These are phyloP conservation scores for Blastobotrys mokoenaii DNA, from an alignment of 805 yeast species.

Conservation along the genomic window DNA sequence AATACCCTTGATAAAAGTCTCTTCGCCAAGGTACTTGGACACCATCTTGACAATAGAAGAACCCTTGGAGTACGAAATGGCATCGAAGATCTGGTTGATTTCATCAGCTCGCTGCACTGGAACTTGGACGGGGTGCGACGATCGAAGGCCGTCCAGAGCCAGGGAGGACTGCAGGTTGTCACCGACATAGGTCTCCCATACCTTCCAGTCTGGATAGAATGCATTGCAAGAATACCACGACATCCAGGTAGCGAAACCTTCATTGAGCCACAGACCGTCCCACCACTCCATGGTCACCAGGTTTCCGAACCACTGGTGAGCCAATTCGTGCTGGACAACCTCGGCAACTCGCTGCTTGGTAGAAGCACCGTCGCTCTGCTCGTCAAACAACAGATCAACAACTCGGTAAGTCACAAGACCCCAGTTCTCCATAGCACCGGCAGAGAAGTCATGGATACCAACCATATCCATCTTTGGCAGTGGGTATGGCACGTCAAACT, in stretches of 20 bases:
- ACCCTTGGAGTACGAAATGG: conserved; percentile 75
- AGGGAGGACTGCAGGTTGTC: conserved; percentile 71
- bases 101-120: conserved; percentile 72
- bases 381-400: conserved; percentile 57
- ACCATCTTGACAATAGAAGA: conserved; percentile 73
- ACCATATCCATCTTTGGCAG: conserved; percentile 74
- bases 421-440: conserved; percentile 92
- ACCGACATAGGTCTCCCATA: conserved; percentile 68
- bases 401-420: conserved; percentile 67
- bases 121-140: conserved; percentile 76
- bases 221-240: conserved; percentile 62
- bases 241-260: conserved; percentile 86
- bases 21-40: conserved; percentile 60
- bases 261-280: conserved; percentile 87
- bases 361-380: conserved; percentile 50
- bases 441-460: conserved; percentile 71
- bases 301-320: conserved; percentile 90
- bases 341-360: conserved; percentile 68
- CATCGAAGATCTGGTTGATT: conserved; percentile 74
- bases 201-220: conserved; percentile 76
- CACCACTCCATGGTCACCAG: conserved; percentile 90
- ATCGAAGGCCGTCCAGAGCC: conserved; percentile 58
- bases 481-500: conserved; percentile 66
- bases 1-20: conserved; percentile 63
- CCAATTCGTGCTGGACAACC: conserved; percentile 78